Evolutionary conservation across 257 asterid species (phyloP), one percentile per base, ranked within the genome.

Genomic region (Nicotiana tabacum): DNA sequence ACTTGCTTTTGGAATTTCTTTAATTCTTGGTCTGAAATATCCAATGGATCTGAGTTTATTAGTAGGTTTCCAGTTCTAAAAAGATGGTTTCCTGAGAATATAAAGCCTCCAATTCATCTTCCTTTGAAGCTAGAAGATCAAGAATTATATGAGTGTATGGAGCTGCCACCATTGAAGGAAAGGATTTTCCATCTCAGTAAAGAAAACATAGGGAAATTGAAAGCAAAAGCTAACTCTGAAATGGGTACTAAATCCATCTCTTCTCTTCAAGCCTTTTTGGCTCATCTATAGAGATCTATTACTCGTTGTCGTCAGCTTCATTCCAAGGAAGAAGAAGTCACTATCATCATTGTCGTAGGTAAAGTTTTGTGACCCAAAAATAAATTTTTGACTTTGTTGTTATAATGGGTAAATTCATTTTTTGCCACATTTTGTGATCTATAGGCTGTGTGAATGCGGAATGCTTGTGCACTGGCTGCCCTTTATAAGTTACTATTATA

Each of bases 1-100:
- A 48, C 78, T 0, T 87, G 90, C 1, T 90, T 91, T 69, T 91
- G 91, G 93, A 90, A 87, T 46, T 90, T 91, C 82, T 8, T 91
- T 56, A 85, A 88, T 46, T 88, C 91, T 0, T 91, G 91, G 94
- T 81, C 91, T 0, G 90, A 91, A 35, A 78, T 91, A 9, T 78
- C 88, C 0, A 88, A 84, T 1, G 95, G 92, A n/a, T 65, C 13
- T 0, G 84, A 37, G 17, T 57, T 27, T 0, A 69, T 87, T 5
- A 86, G 89, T 1, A 84, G 85, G 53, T 0, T 55, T 57, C 92
- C 92, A 0, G 77, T 83, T 3, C 79, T 87, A 13, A 37, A 84
- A 6, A 89, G 82, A 2, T 84, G 91, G 83, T 86, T 87, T 62
- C 87, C 84, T 4, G 29, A 4, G 17, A 43, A 55, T 21, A 21